These are phyloP conservation scores for Xylaria arbuscula DNA, from an alignment of 2,329 filamentous ascomycete species.

Conservation along the genomic window DNA sequence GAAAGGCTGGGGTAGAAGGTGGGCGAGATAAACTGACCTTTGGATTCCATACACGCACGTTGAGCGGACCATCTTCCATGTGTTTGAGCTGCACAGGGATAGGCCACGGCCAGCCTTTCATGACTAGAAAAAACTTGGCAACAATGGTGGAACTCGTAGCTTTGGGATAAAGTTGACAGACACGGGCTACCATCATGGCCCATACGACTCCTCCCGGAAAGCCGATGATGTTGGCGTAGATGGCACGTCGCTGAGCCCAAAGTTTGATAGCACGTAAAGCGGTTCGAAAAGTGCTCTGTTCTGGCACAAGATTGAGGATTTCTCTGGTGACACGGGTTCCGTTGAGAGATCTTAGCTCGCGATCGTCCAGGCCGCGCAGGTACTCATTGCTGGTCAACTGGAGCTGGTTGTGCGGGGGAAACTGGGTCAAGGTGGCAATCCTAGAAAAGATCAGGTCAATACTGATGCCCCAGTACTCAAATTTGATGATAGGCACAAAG, in stretches of 20 bases:
- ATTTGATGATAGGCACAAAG: conserved; percentile 97
- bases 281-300: conserved; percentile 87
- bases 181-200: conserved; percentile 95
- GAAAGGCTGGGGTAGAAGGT: neutral
- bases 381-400: conserved; percentile 85
- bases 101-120: conserved; percentile 93
- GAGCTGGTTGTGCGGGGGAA: conserved; percentile 74
- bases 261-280: conserved; percentile 93
- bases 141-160: conserved; percentile 90
- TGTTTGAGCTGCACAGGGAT: conserved; percentile 90
- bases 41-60: conserved; percentile 94
- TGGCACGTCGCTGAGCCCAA: conserved; percentile 91
- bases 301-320: conserved; percentile 87
- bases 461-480: conserved; percentile 89
- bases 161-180: conserved; percentile 95
- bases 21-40: conserved; percentile 58
- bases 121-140: conserved; percentile 92
- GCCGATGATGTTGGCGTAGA: conserved; percentile 96
- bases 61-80: conserved; percentile 83
- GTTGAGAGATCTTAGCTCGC: conserved; percentile 88
- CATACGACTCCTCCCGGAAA: conserved; percentile 97
- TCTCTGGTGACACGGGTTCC: conserved; percentile 95
- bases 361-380: conserved; percentile 85
- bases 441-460: conserved; percentile 94
- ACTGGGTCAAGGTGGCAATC: conserved; percentile 74